Evolutionary conservation across 106 monocot species (phyloP).

Genomic region (Dendrobium officinale): DNA sequence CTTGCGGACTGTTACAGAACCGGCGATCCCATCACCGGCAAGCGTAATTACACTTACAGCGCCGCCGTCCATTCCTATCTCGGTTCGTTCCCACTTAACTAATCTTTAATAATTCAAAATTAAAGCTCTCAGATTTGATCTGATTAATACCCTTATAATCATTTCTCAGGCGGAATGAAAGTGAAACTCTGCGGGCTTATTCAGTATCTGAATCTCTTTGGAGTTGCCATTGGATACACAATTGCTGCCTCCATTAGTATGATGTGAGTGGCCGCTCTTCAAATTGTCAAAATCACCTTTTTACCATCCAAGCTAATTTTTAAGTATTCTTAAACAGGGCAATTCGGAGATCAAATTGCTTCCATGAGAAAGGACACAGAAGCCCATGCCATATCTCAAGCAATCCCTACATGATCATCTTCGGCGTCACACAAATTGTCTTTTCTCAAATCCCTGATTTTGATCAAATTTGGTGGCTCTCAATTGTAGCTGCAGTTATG

Average conservation of each 20-base stretch:
- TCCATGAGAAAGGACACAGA: conserved; percentile 44
- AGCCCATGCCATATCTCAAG: conserved; percentile 36
- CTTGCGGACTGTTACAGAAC: conserved; percentile 65
- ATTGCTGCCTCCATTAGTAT: conserved; percentile 81
- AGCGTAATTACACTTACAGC: conserved; percentile 79
- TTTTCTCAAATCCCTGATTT: conserved; percentile 60
- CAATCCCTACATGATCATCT: conserved; percentile 46
- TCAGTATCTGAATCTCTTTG: conserved; percentile 64
- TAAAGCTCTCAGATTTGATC: neutral
- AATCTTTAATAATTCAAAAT: neutral
- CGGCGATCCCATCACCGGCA: conserved; percentile 53
- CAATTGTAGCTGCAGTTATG: conserved; percentile 49
- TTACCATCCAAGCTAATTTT: neutral
- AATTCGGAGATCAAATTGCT: conserved; percentile 41
- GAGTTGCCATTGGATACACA: conserved; percentile 71
- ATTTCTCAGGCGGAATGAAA: conserved; percentile 37
- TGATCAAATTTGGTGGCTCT: conserved; percentile 59
- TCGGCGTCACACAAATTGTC: conserved; percentile 30
- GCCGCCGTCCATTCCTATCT: conserved; percentile 64
- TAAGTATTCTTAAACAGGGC: conserved; percentile 27
- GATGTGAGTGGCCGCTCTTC: conserved; percentile 28
- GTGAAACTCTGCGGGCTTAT: conserved; percentile 59
- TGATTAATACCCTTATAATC: too few relatives aligned
- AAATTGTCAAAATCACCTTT: neutral
- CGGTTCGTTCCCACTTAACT: conserved; percentile 15